Evolutionary conservation across 352 stramenopile species (phyloP).

Genomic region (Pythium biforme): DNA sequence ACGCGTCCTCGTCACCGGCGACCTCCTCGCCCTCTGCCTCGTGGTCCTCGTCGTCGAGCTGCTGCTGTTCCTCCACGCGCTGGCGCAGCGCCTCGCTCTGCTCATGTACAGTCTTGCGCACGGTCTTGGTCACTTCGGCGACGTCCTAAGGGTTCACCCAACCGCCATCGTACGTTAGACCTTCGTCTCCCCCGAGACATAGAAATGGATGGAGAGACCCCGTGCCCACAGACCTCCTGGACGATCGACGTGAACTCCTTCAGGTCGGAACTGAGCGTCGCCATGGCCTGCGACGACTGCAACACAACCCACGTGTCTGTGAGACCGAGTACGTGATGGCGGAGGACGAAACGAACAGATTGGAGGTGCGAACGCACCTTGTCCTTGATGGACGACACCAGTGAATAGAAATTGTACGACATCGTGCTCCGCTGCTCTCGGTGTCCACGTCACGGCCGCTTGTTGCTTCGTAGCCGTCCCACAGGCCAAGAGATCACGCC

Average conservation of each 20-base stretch:
- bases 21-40: not conserved
- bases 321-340: too few species aligned
- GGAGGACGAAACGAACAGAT: too few species aligned
- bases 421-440: slow-evolving; percentile 9
- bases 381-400: slow-evolving; percentile 38
- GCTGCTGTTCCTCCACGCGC: slow-evolving; percentile 33
- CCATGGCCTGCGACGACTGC: slow-evolving; percentile 67
- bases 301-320: too few species aligned
- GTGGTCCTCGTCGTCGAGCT: slow-evolving; percentile 15
- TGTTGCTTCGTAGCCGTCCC: too few species aligned
- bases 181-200: not conserved
- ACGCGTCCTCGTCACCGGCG: not conserved
- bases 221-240: slow-evolving; percentile 40
- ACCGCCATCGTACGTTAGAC: not conserved
- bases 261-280: slow-evolving; percentile 68
- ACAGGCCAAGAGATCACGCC: too few species aligned
- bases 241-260: slow-evolving; percentile 71
- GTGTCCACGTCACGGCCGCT: too few species aligned
- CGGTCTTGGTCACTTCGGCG: slow-evolving; percentile 53
- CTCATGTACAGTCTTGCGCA: slow-evolving; percentile 53
- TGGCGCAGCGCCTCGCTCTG: slow-evolving; percentile 44
- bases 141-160: slow-evolving; percentile 29
- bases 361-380: too few species aligned
- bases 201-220: too few species aligned
- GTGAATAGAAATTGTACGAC: slow-evolving; percentile 49